Evolutionary conservation across 768 basidiomycete species (phyloP), one percentile per base, ranked within the genome.

Genomic region (Hygrocybe coccinea): DNA sequence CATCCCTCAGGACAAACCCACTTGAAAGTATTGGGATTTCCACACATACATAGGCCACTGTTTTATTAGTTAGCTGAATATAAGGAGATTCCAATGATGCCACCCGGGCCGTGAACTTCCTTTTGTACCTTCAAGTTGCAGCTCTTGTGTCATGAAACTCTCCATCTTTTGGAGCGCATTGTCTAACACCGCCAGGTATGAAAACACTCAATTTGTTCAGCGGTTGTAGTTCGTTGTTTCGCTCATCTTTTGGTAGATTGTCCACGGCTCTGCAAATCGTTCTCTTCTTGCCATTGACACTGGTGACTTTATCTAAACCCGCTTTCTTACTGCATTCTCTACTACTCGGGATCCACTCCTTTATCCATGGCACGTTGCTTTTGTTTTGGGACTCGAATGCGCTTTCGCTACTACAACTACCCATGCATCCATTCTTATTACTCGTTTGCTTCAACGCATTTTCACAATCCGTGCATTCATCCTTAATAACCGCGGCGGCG

Each of bases 401-500:
- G 12, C 76, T 92, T 50, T 84, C 88, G 12, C 77, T 93, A 56
- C 75, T 91, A 54, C 91, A 93, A 71, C 80, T 92, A 33, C 91
- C 91, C 8, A 84, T 91, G 76, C 90, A 92, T 67, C 85, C 90
- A 0, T 89, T 92, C 70, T 79, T 93, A 34, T 83, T 93, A 41
- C 84, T 93, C 48, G 81, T 92, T 55, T 89, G 83, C 67, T 93
- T 93, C 79, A 93, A 93, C 67, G 78, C 84, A 36, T 91, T 91
- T 69, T 82, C 89, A 1, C 77, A 84, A 19, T 73, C 82, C 22
- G 79, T 81, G 21, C 76, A 80, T 57, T 82, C 86, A 7, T 78
- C 74, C 68, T 67, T 91, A 5, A 60, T 79, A 9, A 77, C 72
- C 11, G 79, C 83, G 14, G 79, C 84, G 8, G 74, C 77, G 43